phyloP scores from a whole-genome alignment of 1,284 basidiomycete genomes.

The Vanrija sp. region DNA sequence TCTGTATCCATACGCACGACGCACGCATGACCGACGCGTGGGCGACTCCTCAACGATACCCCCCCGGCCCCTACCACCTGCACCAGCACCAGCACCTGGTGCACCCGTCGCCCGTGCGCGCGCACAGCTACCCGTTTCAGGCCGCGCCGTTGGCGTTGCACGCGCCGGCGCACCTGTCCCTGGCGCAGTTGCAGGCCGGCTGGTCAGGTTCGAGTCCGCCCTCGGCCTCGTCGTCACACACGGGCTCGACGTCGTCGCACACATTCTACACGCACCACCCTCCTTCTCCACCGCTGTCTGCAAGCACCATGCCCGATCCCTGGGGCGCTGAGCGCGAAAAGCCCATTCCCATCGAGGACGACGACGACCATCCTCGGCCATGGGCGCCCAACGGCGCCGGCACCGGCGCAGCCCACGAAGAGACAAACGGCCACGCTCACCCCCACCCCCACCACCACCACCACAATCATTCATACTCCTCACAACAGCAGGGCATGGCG shows the following conservation, averaged over 20 bases:
- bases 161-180: no score
- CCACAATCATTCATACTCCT: neutral
- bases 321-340: conserved; percentile 10
- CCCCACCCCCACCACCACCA: conserved; percentile 2
- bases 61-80: neutral
- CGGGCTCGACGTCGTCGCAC: no score
- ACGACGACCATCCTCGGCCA: conserved; percentile 2
- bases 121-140: conserved; percentile 14
- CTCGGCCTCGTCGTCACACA: no score
- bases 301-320: conserved; percentile 15
- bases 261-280: conserved; percentile 2
- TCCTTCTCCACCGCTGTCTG: conserved; percentile 18
- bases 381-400: neutral
- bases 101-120: conserved; percentile 21
- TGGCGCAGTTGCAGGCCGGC: no score
- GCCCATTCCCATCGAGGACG: neutral
- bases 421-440: neutral
- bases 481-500: neutral
- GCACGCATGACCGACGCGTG: conserved; percentile 5
- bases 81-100: conserved; percentile 8
- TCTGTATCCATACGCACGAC: no score
- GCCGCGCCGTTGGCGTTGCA: neutral
- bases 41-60: neutral
- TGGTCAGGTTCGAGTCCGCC: no score
- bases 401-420: neutral